Percentiles rank a stretch among this genome's conserved stretches.
Conservation (phyloP, 2,329 filamentous ascomycete genomes). For the Knoxdaviesia capensis region DNA sequence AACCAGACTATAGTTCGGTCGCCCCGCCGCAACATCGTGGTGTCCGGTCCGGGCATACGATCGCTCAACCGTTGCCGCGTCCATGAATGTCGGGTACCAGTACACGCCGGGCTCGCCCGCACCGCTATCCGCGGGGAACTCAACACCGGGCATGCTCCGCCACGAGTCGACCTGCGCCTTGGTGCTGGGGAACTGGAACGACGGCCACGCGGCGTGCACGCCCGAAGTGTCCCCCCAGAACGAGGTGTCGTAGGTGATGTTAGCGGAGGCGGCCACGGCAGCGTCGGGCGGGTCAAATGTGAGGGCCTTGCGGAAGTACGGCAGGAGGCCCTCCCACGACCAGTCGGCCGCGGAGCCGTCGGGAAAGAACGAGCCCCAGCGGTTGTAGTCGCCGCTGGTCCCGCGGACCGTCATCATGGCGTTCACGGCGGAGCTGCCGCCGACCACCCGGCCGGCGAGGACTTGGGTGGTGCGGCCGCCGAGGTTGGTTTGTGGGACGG, state of each 20-base stretch:
- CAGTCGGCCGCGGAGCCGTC: slow-evolving; percentile 9
- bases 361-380: slow-evolving; percentile 11
- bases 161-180: slow-evolving; percentile 15
- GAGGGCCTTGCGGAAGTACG: slow-evolving; percentile 10
- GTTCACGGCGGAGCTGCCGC: slow-evolving; percentile 17
- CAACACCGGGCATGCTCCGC: slow-evolving; percentile 16
- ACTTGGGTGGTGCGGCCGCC: slow-evolving; percentile 3
- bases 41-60: slow-evolving; percentile 20
- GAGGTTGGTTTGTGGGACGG: slow-evolving; percentile 6
- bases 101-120: slow-evolving; percentile 18
- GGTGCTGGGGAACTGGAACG: slow-evolving; percentile 15
- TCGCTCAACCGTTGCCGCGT: slow-evolving; percentile 14
- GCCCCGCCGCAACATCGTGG: slow-evolving; percentile 1
- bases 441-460: slow-evolving; percentile 8
- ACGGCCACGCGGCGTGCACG: slow-evolving; percentile 17
- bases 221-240: slow-evolving; percentile 17
- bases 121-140: slow-evolving; percentile 18
- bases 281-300: slow-evolving; percentile 10
- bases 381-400: slow-evolving; percentile 11
- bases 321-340: slow-evolving; percentile 9
- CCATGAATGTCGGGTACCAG: slow-evolving; percentile 21
- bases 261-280: slow-evolving; percentile 5
- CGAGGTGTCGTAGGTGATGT: slow-evolving; percentile 12
- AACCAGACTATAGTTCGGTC: no score
- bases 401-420: slow-evolving; percentile 15